A percentile compares a stretch with the other conserved stretches of the same genome.
These are phyloP conservation scores for Trichoderma sp. DNA, from an alignment of 2,329 filamentous ascomycete genomes.

Conservation along the genomic window DNA sequence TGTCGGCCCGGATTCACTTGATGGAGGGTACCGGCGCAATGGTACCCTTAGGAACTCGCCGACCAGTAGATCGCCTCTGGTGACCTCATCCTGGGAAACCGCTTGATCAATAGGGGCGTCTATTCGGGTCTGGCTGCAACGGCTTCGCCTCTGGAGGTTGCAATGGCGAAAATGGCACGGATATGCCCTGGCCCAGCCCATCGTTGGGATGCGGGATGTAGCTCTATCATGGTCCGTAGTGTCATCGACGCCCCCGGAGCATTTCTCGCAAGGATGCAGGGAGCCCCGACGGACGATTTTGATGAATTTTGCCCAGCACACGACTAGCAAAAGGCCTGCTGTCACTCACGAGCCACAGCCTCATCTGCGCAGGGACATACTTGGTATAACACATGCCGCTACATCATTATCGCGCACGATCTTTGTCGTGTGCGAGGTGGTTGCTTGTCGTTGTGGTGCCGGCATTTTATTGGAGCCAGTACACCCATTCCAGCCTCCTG, in stretches of 20 bases:
- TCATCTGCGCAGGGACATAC: not conserved
- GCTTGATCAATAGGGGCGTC: not conserved
- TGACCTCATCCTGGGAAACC: conserved; percentile 18
- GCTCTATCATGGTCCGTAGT: not conserved
- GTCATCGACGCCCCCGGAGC: not conserved
- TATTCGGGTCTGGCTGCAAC: not conserved
- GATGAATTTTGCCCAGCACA: not conserved
- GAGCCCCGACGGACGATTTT: not conserved
- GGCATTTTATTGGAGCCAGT: conserved; percentile 8
- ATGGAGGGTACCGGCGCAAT: conserved; percentile 18
- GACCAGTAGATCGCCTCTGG: conserved; percentile 3
- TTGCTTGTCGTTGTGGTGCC: not conserved
- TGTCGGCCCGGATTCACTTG: conserved; percentile 9
- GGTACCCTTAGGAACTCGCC: conserved; percentile 4
- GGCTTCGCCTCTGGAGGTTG: not conserved
- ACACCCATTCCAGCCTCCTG: not conserved
- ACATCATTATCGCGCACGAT: not conserved
- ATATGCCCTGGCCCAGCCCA: not conserved
- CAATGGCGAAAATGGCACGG: not conserved
- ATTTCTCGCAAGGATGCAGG: not conserved
- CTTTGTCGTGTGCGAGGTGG: not conserved
- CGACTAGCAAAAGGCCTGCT: not conserved
- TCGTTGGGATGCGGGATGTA: not conserved
- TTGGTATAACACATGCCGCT: not conserved
- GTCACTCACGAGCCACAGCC: not conserved